Conservation (phyloP, 2,329 filamentous ascomycete species). For the Microdochium nivale region DNA sequence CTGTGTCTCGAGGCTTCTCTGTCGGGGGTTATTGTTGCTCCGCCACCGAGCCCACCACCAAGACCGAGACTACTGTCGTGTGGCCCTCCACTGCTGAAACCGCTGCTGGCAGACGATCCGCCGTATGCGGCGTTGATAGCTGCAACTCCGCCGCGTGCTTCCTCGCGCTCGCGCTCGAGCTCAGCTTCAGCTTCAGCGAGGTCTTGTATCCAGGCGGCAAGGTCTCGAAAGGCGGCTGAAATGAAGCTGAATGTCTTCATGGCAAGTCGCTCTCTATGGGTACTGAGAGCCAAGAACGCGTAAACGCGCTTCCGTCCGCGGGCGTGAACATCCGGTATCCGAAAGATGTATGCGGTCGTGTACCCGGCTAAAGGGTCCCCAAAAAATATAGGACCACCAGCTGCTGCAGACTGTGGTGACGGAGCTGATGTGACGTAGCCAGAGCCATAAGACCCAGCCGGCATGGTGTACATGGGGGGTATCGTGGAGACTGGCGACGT, state of each 20-base stretch:
- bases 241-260: slow-evolving; percentile 60
- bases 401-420: slow-evolving; percentile 39
- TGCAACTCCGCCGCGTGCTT: slow-evolving; percentile 26
- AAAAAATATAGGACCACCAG: slow-evolving; percentile 61
- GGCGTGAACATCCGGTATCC: slow-evolving; percentile 58
- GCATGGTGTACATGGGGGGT: slow-evolving; percentile 30
- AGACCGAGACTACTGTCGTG: slow-evolving; percentile 17
- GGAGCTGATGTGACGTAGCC: slow-evolving; percentile 44
- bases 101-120: slow-evolving; percentile 15
- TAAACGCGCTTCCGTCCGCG: slow-evolving; percentile 62
- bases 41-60: slow-evolving; percentile 18
- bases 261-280: slow-evolving; percentile 53
- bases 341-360: slow-evolving; percentile 63
- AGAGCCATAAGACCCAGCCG: slow-evolving; percentile 24
- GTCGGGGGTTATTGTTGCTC: slow-evolving; percentile 12
- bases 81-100: slow-evolving; percentile 25
- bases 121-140: slow-evolving; percentile 31
- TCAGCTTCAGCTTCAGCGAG: slow-evolving; percentile 57
- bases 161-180: slow-evolving; percentile 35
- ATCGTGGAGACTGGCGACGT: slow-evolving; percentile 20
- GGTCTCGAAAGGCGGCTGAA: slow-evolving; percentile 52
- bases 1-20: slow-evolving; percentile 20
- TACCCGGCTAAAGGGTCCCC: slow-evolving; percentile 57
- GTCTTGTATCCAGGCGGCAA: slow-evolving; percentile 57
- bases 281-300: slow-evolving; percentile 57